Conservation (phyloP, 225 moss, liverwort and hornwort genomes). For the Marchantia paleacea region DNA sequence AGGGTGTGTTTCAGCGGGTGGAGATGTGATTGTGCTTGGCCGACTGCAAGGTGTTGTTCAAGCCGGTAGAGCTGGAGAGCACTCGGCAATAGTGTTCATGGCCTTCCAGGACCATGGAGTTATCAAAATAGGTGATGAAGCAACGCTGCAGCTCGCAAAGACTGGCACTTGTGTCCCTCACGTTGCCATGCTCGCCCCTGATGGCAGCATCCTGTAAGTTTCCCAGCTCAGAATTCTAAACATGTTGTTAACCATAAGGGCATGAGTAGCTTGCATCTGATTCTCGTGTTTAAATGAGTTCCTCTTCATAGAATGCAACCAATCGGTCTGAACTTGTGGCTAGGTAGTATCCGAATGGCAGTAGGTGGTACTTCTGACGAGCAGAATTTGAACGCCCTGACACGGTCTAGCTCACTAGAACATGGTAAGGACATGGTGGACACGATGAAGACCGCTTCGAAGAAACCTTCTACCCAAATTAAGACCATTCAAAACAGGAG, state of each 20-base stretch:
- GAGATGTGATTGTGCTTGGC: slow-evolving; percentile 77
- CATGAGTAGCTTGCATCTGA: no score
- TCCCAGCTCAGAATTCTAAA: not conserved
- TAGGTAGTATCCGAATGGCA: slow-evolving; percentile 61
- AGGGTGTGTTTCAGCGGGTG: slow-evolving; percentile 61
- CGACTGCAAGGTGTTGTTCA: slow-evolving; percentile 60
- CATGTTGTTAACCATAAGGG: not conserved
- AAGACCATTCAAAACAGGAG: slow-evolving; percentile 13
- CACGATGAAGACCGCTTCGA: slow-evolving; percentile 25
- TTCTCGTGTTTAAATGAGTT: not conserved
- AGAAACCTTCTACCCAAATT: not conserved
- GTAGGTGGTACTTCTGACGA: slow-evolving; percentile 27
- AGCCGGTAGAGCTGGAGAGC: slow-evolving; percentile 56
- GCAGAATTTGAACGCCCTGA: slow-evolving; percentile 7
- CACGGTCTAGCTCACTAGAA: not conserved
- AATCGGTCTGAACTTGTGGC: slow-evolving; percentile 23
- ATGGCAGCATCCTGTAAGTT: slow-evolving; percentile 43
- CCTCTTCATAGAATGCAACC: not conserved
- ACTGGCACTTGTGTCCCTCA: slow-evolving; percentile 34
- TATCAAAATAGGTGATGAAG: slow-evolving; percentile 50
- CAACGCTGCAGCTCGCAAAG: slow-evolving; percentile 24
- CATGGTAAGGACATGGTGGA: slow-evolving; percentile 1
- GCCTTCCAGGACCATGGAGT: slow-evolving; percentile 45
- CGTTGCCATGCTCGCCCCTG: slow-evolving; percentile 53
- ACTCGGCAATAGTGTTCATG: slow-evolving; percentile 56